A percentile compares a stretch with the other conserved stretches of the same genome.
phyloP scores from a whole-genome alignment of 257 asterid genomes.

The Echium plantagineum region DNA sequence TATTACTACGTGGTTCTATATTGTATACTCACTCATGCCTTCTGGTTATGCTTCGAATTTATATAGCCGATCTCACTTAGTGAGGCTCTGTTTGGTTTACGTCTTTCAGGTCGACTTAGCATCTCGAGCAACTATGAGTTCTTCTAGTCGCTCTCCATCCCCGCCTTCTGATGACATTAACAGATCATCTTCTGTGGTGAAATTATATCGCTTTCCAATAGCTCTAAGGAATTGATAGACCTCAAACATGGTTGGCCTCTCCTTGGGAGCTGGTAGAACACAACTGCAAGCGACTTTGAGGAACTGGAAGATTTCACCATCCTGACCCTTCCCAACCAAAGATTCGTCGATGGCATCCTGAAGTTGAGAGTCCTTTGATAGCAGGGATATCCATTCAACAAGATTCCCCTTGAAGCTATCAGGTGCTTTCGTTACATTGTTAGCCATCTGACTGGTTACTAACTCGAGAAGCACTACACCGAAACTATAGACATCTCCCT shows the following conservation, averaged over 20 bases:
- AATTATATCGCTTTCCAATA: conserved; percentile 49
- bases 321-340: conserved; percentile 49
- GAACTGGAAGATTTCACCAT: conserved; percentile 62
- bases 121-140: conserved; percentile 76
- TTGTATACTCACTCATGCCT: conserved; percentile 11
- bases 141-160: conserved; percentile 33
- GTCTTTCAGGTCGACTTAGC: conserved; percentile 14
- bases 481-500: conserved; percentile 85
- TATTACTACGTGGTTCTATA: conserved; percentile 2
- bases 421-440: conserved; percentile 43
- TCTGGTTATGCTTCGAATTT: background rate
- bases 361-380: conserved; percentile 50
- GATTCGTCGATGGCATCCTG: conserved; percentile 54
- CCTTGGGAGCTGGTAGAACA: conserved; percentile 51
- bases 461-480: conserved; percentile 87
- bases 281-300: conserved; percentile 83
- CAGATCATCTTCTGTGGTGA: conserved; percentile 58
- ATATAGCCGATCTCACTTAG: too few species aligned
- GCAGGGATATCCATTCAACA: conserved; percentile 68
- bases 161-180: conserved; percentile 36
- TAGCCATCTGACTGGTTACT: conserved; percentile 58
- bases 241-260: conserved; percentile 85
- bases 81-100: too few species aligned
- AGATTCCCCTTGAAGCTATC: conserved; percentile 72
- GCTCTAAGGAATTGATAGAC: conserved; percentile 74